Evolutionary conservation across 1,284 basidiomycete species (phyloP).

Genomic region (Leccinum pachyderme): DNA sequence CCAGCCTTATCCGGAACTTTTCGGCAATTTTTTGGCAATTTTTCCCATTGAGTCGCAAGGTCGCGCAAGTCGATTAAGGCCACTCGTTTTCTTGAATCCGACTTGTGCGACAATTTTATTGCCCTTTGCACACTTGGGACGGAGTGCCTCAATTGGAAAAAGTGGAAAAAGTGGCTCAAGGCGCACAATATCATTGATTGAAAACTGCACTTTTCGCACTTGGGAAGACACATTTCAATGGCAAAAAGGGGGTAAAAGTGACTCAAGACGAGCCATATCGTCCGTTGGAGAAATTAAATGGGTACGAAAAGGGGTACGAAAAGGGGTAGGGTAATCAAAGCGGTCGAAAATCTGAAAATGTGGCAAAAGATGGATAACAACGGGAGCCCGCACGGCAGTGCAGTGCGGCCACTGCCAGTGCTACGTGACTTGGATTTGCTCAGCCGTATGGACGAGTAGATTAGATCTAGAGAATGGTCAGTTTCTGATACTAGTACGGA

Average conservation of each 20-base stretch:
- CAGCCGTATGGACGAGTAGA: not conserved
- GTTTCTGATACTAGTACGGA: not conserved
- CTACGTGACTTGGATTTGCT: conserved; percentile 2
- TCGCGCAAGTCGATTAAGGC: not conserved
- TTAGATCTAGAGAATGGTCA: conserved; percentile 4
- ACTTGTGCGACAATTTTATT: not conserved
- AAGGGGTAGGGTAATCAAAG: not conserved
- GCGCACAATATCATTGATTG: not conserved
- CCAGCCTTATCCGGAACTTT: not conserved
- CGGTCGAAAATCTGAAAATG: not conserved
- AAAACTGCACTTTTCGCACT: not conserved
- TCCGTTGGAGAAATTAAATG: not conserved
- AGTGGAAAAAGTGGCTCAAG: not conserved
- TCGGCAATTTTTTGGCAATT: not conserved
- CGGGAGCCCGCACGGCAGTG: not conserved
- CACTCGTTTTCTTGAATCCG: not conserved
- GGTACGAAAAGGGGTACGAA: not conserved
- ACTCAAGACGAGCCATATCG: not conserved
- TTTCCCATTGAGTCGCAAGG: not conserved
- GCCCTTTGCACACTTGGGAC: not conserved
- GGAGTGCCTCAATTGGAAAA: not conserved
- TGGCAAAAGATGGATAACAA: not conserved
- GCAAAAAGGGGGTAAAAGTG: not conserved
- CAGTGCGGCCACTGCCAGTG: not conserved
- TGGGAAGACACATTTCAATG: not conserved